Evolutionary conservation across 768 basidiomycete species (phyloP), one percentile per base, ranked within the genome.

Genomic region (Termitomyces sp.): DNA sequence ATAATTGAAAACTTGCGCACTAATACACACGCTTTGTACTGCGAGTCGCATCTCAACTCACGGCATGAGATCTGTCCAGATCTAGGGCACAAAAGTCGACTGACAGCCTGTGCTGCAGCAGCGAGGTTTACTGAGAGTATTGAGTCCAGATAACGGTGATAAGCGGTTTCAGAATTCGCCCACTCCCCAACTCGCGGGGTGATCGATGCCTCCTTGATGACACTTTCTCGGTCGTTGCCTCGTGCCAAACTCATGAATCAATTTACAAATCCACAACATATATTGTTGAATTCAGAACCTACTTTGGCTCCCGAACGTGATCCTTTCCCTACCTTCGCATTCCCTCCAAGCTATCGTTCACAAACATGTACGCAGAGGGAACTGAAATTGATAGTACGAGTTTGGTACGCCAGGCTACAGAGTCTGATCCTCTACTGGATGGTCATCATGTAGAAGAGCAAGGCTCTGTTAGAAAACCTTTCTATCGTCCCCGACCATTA

Each of bases 401-500:
- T 42, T 40, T 61, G 37, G 53, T 61, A 1, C 41, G 53, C 14
- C 61, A 58, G 21, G 58, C 56, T 15, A 55, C 61, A 12, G 67
- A 68, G 56, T 37, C 60, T 42, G 66, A 64, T 55, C 63, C 64
- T 53, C 11, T 38, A 17, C 61, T 59, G 37, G 60, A 55, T 23
- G 61, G 31, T 33, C 42, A 35, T 33, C 17, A 43, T 35, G 31
- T 15, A 30, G 28, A 33, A 10, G 31, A 56, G 35, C 55, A 56
- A 19, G 58, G 53, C 23, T 31, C n/a, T 15, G 59, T 53, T 33
- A 75, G 71, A 68, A 82, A 81, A 64, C 77, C 78, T 0, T 81
- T 81, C 58, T 78, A 80, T 68, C 74, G 80, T 41, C 71, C 80
- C 9, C 66, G 80, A 56, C 80, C 79, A 15, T 61, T 82, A 62